These are phyloP conservation scores for Umbelopsis sp. DNA, from an alignment of 192 early-diverging fungal genomes.

Conservation along the genomic window DNA sequence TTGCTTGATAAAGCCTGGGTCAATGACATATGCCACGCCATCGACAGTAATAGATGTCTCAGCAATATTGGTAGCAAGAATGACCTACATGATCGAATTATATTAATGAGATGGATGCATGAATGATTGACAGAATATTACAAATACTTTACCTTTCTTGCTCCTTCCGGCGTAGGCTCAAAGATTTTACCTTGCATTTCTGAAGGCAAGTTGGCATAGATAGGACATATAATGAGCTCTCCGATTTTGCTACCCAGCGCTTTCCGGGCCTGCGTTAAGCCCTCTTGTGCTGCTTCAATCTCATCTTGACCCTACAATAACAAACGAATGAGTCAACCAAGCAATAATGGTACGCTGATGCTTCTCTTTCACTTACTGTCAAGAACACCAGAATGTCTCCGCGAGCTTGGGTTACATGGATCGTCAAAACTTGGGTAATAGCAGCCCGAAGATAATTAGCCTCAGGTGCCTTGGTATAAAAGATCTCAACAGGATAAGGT, in stretches of 20 bases:
- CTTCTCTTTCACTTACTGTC: constrained; percentile 54
- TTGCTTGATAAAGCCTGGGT: constrained; percentile 98
- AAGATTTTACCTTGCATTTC: constrained; percentile 98
- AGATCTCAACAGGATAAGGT: constrained; percentile 91
- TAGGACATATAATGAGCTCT: constrained; percentile 93
- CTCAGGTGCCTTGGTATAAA: constrained; percentile 95
- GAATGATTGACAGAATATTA: background rate
- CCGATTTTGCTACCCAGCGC: constrained; percentile 85
- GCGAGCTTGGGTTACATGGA: constrained; percentile 84
- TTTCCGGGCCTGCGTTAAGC: constrained; percentile 70
- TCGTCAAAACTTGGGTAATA: constrained; percentile 89
- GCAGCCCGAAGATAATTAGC: constrained; percentile 95
- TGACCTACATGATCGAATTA: constrained; percentile 46
- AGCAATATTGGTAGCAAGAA: constrained; percentile 98
- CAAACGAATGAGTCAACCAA: background rate
- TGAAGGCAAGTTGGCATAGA: constrained; percentile 94
- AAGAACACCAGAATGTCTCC: constrained; percentile 97
- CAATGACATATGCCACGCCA: constrained; percentile 96
- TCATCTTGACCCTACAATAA: constrained; percentile 93
- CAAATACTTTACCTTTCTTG: constrained; percentile 66
- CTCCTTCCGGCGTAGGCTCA: constrained; percentile 92
- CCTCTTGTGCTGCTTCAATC: constrained; percentile 92
- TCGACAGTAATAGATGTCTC: constrained; percentile 98
- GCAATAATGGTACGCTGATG: background rate
- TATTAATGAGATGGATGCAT: background rate